phyloP scores from a whole-genome alignment of 139 green algal genomes.

The Chlamydomonas schloesseri region DNA sequence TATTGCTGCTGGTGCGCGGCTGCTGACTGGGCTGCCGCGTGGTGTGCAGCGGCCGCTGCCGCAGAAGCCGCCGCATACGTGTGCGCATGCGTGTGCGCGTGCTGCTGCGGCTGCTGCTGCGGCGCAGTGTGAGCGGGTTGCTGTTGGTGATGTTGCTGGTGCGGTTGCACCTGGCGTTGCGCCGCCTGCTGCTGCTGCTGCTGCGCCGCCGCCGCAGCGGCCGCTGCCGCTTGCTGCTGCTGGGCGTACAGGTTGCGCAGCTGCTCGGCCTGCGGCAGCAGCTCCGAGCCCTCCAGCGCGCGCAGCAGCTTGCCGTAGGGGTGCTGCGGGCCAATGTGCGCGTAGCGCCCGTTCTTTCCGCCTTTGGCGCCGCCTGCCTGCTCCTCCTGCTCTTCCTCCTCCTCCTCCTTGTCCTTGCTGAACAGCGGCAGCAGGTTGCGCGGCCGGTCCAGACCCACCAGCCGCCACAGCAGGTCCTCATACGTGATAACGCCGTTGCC shows the following conservation, averaged over 20 bases:
- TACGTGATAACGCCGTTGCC: neutral
- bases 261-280: conserved; percentile 4
- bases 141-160: neutral
- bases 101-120: neutral
- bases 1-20: neutral
- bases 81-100: neutral
- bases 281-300: conserved; percentile 40
- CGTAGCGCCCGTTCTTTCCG: neutral
- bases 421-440: conserved; percentile 40
- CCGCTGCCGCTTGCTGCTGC: neutral
- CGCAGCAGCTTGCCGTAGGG: conserved; percentile 34
- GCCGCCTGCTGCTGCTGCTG: neutral
- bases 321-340: neutral
- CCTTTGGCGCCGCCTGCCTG: neutral
- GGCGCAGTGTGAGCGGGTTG: neutral
- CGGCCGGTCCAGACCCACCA: conserved; percentile 40
- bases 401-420: neutral
- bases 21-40: neutral
- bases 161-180: neutral
- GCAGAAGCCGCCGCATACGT: neutral
- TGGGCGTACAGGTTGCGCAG: neutral
- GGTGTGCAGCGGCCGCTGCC: neutral
- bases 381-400: neutral
- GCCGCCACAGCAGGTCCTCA: conserved; percentile 33
- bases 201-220: neutral